Conservation (phyloP, 2,329 filamentous ascomycete genomes). For the Cercospora zeae-maydis region DNA sequence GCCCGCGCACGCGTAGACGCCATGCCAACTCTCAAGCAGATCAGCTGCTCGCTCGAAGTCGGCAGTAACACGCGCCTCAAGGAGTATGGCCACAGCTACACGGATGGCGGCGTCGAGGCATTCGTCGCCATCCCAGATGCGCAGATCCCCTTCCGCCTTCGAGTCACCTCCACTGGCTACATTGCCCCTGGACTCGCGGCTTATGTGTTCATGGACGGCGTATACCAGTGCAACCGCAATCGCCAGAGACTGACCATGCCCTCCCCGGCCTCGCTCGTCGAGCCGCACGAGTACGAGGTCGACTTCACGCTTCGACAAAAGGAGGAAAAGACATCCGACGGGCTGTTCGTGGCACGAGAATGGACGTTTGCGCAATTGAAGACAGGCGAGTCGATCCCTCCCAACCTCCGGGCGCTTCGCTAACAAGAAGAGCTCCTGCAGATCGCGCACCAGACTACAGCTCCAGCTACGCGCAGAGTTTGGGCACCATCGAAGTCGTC, state of each 20-base stretch:
- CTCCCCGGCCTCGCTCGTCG: slow-evolving; percentile 20
- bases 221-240: slow-evolving; percentile 57
- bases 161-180: slow-evolving; percentile 48
- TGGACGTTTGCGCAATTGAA: slow-evolving; percentile 54
- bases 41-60: slow-evolving; percentile 52
- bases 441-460: slow-evolving; percentile 37
- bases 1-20: too few relatives aligned
- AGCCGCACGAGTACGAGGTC: slow-evolving; percentile 39
- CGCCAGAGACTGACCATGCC: slow-evolving; percentile 42
- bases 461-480: slow-evolving; percentile 38
- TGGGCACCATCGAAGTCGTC: slow-evolving; percentile 49
- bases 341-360: slow-evolving; percentile 49
- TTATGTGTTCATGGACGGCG: slow-evolving; percentile 56
- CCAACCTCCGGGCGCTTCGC: neutral
- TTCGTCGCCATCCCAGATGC: slow-evolving; percentile 50
- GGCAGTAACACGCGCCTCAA: slow-evolving; percentile 43
- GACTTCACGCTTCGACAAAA: slow-evolving; percentile 54
- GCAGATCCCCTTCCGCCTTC: slow-evolving; percentile 48
- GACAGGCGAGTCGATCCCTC: slow-evolving; percentile 39
- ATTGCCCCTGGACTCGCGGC: slow-evolving; percentile 53
- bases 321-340: slow-evolving; percentile 47
- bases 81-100: slow-evolving; percentile 51
- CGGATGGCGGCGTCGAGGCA: slow-evolving; percentile 51
- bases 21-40: slow-evolving; percentile 55
- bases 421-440: slow-evolving; percentile 37